Evolutionary conservation across 352 stramenopile genomes (phyloP), one percentile per base, ranked within the genome.

Genomic region (Phytophthora sp.): DNA sequence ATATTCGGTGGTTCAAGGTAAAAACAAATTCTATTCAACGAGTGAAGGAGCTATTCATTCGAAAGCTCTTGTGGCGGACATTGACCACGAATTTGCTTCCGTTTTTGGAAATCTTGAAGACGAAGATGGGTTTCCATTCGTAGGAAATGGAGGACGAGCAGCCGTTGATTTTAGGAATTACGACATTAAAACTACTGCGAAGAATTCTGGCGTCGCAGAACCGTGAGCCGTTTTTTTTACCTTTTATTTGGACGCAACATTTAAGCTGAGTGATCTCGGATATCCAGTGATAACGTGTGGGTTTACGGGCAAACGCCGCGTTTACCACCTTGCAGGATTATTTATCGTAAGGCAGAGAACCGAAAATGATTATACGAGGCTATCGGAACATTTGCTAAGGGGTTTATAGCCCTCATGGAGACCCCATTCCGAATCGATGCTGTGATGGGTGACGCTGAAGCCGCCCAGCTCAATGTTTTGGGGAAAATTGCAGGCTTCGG

Each of bases 61-160:
- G 35, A 64, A 64, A 9, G 23, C 13, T 3, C 51, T 21, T 23
- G 13, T 8, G 11, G 24, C 57, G 2, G 45, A 35, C 16, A 31
- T 64, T 24, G 24, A 49, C 31, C 42, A 23, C 7, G 6, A 29
- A 9, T 44, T 24, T 3, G 45, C 31, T 13, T 57, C 51, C 16
- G 57, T 56, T 18, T 57, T 64, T 41, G 35, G 57, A n/a, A 64
- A 52, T 20, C 24, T 8, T 8, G 12, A 51, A 29, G 45, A 45
- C 24, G 23, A 33, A 8, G 9, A 33, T 2, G 44, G 56, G 1
- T 63, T 56, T 35, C 31, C 44, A 18, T 56, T 63, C 16, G 44
- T 63, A 2, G 44, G 44, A 23, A 63, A 63, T n/a, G 56, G 56
- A 61, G 12, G 56, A 56, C n/a, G 44, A 63, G 15, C n/a, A 63